Conservation (phyloP, 164 flowering plant species). For the Berberis vulgaris region DNA sequence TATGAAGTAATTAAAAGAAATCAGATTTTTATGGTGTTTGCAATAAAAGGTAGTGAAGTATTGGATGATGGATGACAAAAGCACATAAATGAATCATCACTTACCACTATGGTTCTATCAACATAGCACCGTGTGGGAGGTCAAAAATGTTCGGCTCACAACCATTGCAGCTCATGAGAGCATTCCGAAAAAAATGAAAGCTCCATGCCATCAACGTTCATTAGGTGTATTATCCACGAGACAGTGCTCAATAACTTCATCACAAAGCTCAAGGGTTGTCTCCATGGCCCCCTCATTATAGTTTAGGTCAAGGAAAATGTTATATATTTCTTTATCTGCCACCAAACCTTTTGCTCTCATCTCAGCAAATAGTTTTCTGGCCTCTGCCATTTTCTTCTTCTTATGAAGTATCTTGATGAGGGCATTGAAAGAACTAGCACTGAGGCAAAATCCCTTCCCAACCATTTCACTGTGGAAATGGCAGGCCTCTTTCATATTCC, state of each 20-base stretch:
- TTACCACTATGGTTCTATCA: too few species aligned
- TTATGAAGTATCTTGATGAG: constrained; percentile 27
- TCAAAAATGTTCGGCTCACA: too few species aligned
- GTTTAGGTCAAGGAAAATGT: constrained; percentile 23
- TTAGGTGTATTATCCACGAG: constrained; percentile 10
- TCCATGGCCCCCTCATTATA: constrained; percentile 22
- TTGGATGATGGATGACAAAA: too few species aligned
- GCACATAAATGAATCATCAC: too few species aligned
- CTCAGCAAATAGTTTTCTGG: constrained; percentile 22
- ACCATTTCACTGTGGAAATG: constrained; percentile 22
- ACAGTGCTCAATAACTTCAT: constrained; percentile 24
- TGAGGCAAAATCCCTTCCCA: constrained; percentile 22
- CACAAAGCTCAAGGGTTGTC: constrained; percentile 25
- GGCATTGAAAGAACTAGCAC: constrained; percentile 21
- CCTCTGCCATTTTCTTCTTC: constrained; percentile 22
- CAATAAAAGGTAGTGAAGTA: too few species aligned
- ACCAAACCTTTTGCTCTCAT: constrained; percentile 19
- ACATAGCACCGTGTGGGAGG: too few species aligned
- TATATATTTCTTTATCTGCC: constrained; percentile 18
- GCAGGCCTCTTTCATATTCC: constrained; percentile 30
- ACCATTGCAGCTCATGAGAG: too few species aligned
- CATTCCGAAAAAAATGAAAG: too few species aligned
- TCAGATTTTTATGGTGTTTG: too few species aligned
- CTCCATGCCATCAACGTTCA: constrained; percentile 4
- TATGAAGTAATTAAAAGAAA: too few species aligned